Percentiles rank a stretch among this genome's conserved stretches.
phyloP scores from a whole-genome alignment of 148 eudicot species.

The Rhododendron molle region DNA sequence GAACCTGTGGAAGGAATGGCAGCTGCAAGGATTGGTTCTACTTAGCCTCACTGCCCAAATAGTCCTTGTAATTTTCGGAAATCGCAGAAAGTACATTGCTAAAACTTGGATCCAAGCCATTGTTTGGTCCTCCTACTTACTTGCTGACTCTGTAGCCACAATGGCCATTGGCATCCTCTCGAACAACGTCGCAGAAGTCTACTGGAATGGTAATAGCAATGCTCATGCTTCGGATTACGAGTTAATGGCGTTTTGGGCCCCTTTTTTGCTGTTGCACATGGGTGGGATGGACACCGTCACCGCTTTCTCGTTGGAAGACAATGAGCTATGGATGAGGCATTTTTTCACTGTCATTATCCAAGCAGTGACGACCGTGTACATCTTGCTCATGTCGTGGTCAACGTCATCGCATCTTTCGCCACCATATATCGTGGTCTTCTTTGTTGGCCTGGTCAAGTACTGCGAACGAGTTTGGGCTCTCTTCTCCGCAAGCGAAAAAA shows the following conservation, averaged over 20 bases:
- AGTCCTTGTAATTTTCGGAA: not conserved
- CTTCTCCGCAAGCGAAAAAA: not conserved
- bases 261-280: not conserved
- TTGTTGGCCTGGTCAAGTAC: slow-evolving; percentile 7
- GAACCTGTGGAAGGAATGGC: slow-evolving; percentile 7
- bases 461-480: too few relatives aligned
- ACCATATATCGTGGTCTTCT: not conserved
- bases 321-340: slow-evolving; percentile 27
- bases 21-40: not conserved
- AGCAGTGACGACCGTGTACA: not conserved
- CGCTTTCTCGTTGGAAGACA: slow-evolving; percentile 23
- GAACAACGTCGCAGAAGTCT: not conserved
- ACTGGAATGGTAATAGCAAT: not conserved
- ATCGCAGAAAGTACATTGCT: too few relatives aligned
- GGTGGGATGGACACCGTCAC: slow-evolving; percentile 8
- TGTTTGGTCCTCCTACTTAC: too few relatives aligned
- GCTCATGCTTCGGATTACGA: too few relatives aligned
- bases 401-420: not conserved
- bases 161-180: not conserved
- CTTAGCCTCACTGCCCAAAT: slow-evolving; percentile 2
- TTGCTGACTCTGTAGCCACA: too few relatives aligned
- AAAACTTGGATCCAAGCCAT: too few relatives aligned
- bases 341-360: not conserved
- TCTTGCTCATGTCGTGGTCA: slow-evolving; percentile 1
- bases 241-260: not conserved